Conservation (phyloP, 192 early-diverging fungal genomes). For the Entophlyctis luteolus region DNA sequence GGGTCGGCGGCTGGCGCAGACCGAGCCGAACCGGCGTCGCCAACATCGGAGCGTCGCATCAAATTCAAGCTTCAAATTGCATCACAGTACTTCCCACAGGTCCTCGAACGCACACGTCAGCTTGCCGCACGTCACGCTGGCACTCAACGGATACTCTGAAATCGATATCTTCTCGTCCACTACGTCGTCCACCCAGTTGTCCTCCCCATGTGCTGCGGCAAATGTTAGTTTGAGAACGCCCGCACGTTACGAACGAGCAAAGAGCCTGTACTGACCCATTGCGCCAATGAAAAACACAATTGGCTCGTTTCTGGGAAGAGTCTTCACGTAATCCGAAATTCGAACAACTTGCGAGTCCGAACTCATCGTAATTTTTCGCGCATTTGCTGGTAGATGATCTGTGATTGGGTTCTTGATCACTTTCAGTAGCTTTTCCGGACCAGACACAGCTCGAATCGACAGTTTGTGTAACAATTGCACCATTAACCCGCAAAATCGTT, state of each 20-base stretch:
- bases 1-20: too few species aligned
- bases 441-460: constrained; percentile 86
- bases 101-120: constrained; percentile 84
- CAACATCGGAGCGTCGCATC: too few species aligned
- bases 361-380: constrained; percentile 79
- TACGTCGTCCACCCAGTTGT: constrained; percentile 91
- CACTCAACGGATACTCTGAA: constrained; percentile 93
- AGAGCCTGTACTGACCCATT: constrained; percentile 49
- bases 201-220: constrained; percentile 71
- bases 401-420: constrained; percentile 98
- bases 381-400: constrained; percentile 89
- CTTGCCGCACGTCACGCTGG: constrained; percentile 96
- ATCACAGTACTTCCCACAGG: constrained; percentile 81
- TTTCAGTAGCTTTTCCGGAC: constrained; percentile 87
- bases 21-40: too few species aligned
- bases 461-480: constrained; percentile 98
- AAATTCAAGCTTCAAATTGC: too few species aligned
- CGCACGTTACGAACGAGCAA: neutral
- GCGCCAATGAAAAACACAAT: constrained; percentile 92
- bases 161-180: constrained; percentile 98
- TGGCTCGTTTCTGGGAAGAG: constrained; percentile 73
- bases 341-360: constrained; percentile 78
- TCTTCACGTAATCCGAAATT: constrained; percentile 74
- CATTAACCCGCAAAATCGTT: constrained; percentile 97
- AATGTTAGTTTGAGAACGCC: neutral